These are phyloP conservation scores for Amanita pallidorosea DNA, from an alignment of 768 basidiomycete species.

Conservation along the genomic window DNA sequence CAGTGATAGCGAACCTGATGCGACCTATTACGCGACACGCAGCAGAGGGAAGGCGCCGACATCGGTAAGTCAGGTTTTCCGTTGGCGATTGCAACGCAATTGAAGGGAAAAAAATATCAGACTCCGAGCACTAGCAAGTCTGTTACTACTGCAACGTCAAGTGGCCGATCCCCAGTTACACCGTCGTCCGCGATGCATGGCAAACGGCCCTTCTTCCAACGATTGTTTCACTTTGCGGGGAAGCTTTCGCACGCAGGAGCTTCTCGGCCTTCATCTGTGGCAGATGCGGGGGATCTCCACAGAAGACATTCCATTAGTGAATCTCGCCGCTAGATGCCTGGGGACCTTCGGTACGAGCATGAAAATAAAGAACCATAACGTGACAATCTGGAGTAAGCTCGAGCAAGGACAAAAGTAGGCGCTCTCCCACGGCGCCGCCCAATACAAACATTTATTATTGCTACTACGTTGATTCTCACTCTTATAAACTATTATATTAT, in stretches of 20 bases:
- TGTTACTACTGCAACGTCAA: constrained; percentile 47
- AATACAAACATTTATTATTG: not conserved
- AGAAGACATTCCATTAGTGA: constrained; percentile 41
- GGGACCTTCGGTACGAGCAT: not conserved
- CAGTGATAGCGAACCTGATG: constrained; percentile 1
- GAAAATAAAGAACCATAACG: not conserved
- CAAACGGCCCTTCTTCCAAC: constrained; percentile 53
- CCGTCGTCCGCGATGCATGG: constrained; percentile 25
- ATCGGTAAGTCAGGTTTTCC: constrained; percentile 40
- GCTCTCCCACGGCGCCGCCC: not conserved
- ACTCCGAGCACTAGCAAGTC: constrained; percentile 36
- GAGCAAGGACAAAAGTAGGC: not conserved
- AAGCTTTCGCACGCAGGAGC: constrained; percentile 33
- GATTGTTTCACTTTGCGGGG: constrained; percentile 42
- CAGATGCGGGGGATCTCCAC: constrained; percentile 26
- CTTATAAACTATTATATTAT: not conserved
- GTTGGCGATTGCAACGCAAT: constrained; percentile 5
- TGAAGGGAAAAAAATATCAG: constrained; percentile 12
- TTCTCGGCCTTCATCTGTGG: constrained; percentile 22
- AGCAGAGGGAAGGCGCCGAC: constrained; percentile 45
- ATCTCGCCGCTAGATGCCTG: constrained; percentile 1
- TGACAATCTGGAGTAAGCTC: not conserved
- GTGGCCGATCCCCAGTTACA: constrained; percentile 45
- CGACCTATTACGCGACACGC: not conserved
- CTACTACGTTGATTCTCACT: not conserved